Conservation (phyloP, 2,329 filamentous ascomycete genomes). For the Fusarium duplospermum region DNA sequence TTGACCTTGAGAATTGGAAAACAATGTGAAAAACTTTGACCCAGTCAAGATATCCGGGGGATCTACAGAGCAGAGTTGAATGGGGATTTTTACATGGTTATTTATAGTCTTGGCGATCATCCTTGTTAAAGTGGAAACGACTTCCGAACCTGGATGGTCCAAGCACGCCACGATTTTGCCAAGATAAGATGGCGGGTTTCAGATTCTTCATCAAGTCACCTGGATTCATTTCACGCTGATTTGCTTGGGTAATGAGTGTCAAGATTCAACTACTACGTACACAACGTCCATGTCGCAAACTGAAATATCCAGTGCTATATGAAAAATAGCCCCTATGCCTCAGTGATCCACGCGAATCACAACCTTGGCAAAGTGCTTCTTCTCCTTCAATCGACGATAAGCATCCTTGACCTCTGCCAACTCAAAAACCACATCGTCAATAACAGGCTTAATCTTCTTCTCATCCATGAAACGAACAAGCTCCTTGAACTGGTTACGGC, state of each 20-base stretch:
- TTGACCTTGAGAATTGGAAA: not conserved
- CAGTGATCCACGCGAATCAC: constrained; percentile 45
- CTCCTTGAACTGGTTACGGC: constrained; percentile 43
- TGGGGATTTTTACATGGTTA: not conserved
- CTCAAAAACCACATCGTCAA: constrained; percentile 48
- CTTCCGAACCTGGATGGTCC: not conserved
- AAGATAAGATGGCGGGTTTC: not conserved
- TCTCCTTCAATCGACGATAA: constrained; percentile 46
- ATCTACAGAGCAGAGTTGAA: not conserved
- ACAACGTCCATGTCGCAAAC: too few relatives aligned
- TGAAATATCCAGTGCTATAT: not conserved
- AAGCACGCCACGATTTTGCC: not conserved
- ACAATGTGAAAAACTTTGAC: too few relatives aligned
- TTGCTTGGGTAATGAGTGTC: not conserved
- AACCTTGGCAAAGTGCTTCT: constrained; percentile 53
- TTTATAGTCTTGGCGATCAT: not conserved
- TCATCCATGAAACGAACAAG: constrained; percentile 48
- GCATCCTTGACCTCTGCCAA: constrained; percentile 48
- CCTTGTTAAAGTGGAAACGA: not conserved
- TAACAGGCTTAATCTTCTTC: constrained; percentile 44
- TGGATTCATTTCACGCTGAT: not conserved
- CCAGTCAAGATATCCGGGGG: not conserved
- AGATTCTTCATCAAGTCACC: not conserved
- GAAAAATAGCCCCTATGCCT: not conserved
- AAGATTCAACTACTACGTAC: too few relatives aligned